A percentile compares a stretch with the other conserved stretches of the same genome.
phyloP scores from a whole-genome alignment of 2,329 filamentous ascomycete genomes.

The Apiospora hydei region DNA sequence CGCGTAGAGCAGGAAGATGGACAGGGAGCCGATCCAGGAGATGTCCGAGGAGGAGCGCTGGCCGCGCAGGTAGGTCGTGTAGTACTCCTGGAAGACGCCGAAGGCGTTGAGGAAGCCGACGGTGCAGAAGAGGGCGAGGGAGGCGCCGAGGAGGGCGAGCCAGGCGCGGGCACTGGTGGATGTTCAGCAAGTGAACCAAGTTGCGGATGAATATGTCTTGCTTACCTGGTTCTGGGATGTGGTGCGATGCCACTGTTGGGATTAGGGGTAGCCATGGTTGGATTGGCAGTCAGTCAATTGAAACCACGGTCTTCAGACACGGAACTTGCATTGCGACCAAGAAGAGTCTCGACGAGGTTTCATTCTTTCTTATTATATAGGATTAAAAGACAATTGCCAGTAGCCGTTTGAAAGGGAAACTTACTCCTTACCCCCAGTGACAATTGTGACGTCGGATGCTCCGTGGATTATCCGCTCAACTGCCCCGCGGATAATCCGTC shows the following conservation, averaged over 20 bases:
- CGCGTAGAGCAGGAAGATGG: slow-evolving; percentile 60
- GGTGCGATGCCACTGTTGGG: neutral
- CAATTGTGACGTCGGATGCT: neutral
- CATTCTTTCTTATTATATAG: neutral
- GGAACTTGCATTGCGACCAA: neutral
- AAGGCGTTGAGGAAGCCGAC: slow-evolving; percentile 59
- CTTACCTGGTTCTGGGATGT: slow-evolving; percentile 10
- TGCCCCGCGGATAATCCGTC: slow-evolving; percentile 3
- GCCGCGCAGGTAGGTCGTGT: slow-evolving; percentile 51
- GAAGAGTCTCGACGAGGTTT: neutral
- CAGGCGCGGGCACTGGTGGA: slow-evolving; percentile 41
- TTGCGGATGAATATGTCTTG: too few species aligned
- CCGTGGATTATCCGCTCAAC: slow-evolving; percentile 8
- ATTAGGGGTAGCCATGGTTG: neutral
- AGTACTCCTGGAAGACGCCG: slow-evolving; percentile 61
- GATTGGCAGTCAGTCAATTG: neutral
- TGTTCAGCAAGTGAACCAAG: neutral
- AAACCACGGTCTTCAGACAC: neutral
- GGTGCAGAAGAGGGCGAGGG: slow-evolving; percentile 55
- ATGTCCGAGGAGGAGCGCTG: slow-evolving; percentile 42
- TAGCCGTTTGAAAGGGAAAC: neutral
- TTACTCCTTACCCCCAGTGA: neutral
- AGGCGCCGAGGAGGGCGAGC: slow-evolving; percentile 53
- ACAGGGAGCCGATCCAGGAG: slow-evolving; percentile 60
- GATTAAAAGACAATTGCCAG: neutral